Evolutionary conservation across 129 eudicot species (phyloP), one percentile per base, ranked within the genome.

Genomic region (Helianthus tuberosus): DNA sequence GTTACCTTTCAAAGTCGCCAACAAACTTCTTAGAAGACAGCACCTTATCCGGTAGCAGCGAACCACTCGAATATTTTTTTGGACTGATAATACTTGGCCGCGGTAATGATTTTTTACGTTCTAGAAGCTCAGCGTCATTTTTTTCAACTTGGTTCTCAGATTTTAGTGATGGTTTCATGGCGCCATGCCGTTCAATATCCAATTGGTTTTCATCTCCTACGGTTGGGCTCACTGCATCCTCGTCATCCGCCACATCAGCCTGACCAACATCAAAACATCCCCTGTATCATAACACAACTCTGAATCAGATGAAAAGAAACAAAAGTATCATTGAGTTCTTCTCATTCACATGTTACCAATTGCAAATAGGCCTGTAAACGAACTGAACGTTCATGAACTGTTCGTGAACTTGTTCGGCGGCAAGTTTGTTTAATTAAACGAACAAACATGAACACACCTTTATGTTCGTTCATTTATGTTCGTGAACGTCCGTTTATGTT

Each of bases 181-280:
- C 68, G 62, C 61, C 64, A 55, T 79, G 84, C 36, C 72, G 86
- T 65, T 86, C 91, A 59, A 77, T 67, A 64, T 88, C 85, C 63
- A 78, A 80, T 59, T 17, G 82, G 66, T 55, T 70, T 64, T 86
- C 82, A 74, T 84, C 90, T 72, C 79, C 81, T 50, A 79, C 74
- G 77, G 71, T 81, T n/a, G 89, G 88, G 82, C 85, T 81, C 71
- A 66, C 73, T 11, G 76, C 69, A 41, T 39, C 79, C 64, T 16
- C 77, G 60, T 92, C 91, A 55, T 74, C 72, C 27, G 41, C 76
- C 63, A 23, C 76, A 63, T 92, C 91, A 81, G 90, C 96, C 66
- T 86, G 96, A 60, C 85, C 77, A 27, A 93, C 85, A 88, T 93
- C 98, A 80, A 93, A 93, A 80, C 92, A 93, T 44, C 92, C 98